Conservation (phyloP, 2,329 filamentous ascomycete species). For the Escovopsis sp. region DNA sequence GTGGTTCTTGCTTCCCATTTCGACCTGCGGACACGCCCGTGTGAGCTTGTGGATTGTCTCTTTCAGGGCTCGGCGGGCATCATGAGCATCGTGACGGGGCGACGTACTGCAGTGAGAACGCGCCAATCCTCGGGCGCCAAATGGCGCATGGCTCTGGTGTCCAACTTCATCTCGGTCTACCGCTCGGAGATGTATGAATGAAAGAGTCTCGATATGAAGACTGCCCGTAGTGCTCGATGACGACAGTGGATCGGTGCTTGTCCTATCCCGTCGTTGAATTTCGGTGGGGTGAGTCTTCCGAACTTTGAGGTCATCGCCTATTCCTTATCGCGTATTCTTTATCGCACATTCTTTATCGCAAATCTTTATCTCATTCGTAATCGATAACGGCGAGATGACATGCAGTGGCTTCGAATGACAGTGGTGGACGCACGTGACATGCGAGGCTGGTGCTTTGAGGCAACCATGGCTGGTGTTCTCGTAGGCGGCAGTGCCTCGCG, state of each 20-base stretch:
- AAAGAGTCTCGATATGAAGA: too few relatives aligned
- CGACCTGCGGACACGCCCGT: conserved; percentile 44
- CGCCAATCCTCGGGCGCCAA: conserved; percentile 88
- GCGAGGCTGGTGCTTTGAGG: conserved; percentile 11
- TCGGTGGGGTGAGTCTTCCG: conserved; percentile 12
- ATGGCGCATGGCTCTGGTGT: conserved; percentile 87
- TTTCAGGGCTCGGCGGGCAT: neutral
- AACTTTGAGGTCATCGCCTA: conserved; percentile 14
- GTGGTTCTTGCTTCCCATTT: conserved; percentile 90
- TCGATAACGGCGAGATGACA: conserved; percentile 13
- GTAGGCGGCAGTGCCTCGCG: conserved; percentile 32
- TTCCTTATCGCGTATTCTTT: conserved; percentile 1
- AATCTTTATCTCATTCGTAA: conserved; percentile 6
- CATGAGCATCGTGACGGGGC: neutral
- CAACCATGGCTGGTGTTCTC: conserved; percentile 9
- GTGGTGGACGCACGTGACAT: conserved; percentile 15
- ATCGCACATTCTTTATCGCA: too few relatives aligned
- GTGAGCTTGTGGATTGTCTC: too few relatives aligned
- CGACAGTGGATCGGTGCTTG: too few relatives aligned
- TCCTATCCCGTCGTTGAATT: neutral
- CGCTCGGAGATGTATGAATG: too few relatives aligned
- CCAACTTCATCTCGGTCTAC: conserved; percentile 63
- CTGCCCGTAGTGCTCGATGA: too few relatives aligned
- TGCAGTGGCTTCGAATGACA: neutral
- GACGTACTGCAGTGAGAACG: conserved; percentile 73